Conservation (phyloP, 2,329 filamentous ascomycete genomes). For the Fusarium sp. region DNA sequence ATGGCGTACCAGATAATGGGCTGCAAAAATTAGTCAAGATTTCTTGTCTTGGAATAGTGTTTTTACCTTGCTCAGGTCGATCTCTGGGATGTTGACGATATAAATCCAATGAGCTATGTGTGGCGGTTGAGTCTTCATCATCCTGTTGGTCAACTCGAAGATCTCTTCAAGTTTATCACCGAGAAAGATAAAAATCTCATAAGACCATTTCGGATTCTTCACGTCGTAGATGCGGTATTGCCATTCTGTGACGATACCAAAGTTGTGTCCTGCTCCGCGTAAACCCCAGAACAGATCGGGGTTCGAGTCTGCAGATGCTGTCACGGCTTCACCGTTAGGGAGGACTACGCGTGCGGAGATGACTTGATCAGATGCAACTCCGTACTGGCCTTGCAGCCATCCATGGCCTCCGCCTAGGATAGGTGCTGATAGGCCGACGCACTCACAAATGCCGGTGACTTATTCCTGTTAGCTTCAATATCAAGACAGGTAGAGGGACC, state of each 20-base stretch:
- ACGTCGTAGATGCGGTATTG: slow-evolving; percentile 60
- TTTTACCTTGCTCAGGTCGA: slow-evolving; percentile 20
- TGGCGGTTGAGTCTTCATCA: slow-evolving; percentile 31
- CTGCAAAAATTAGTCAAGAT: slow-evolving; percentile 21
- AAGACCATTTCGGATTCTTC: slow-evolving; percentile 51
- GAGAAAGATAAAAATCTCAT: slow-evolving; percentile 53
- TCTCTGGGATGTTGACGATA: slow-evolving; percentile 29
- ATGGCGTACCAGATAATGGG: slow-evolving; percentile 55
- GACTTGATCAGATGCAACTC: slow-evolving; percentile 24
- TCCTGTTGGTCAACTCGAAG: slow-evolving; percentile 23
- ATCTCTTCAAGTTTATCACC: slow-evolving; percentile 36
- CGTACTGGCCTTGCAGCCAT: slow-evolving; percentile 30
- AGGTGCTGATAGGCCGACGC: slow-evolving; percentile 46
- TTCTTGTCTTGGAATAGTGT: too few relatives aligned
- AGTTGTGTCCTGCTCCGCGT: slow-evolving; percentile 64
- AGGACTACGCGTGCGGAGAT: slow-evolving; percentile 22
- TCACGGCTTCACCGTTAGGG: slow-evolving; percentile 18
- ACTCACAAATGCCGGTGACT: slow-evolving; percentile 43
- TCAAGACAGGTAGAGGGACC: not conserved
- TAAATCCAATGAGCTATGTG: slow-evolving; percentile 34
- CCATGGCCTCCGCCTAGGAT: slow-evolving; percentile 32
- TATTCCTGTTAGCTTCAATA: not conserved
- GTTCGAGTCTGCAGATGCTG: slow-evolving; percentile 1
- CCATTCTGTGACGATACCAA: slow-evolving; percentile 61
- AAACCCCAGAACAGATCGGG: slow-evolving; percentile 55